Percentiles rank a stretch among this genome's conserved stretches.
Conservation (phyloP, 768 basidiomycete genomes). For the Arthromyces matolae region DNA sequence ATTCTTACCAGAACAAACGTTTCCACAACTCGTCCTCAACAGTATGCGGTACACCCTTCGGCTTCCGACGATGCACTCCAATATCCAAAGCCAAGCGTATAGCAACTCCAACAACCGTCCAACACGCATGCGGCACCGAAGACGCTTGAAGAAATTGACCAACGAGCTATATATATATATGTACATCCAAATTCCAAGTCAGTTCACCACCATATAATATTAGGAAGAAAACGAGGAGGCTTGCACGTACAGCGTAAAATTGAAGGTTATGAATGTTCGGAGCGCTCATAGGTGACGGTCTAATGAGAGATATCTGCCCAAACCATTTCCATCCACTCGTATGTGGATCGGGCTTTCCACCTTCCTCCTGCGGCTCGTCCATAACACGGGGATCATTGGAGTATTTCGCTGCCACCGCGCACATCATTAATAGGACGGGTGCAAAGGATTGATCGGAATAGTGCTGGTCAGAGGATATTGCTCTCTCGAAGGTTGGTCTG, state of each 20-base stretch:
- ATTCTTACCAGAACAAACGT: constrained; percentile 56
- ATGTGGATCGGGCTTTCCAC: constrained; percentile 24
- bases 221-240: background rate
- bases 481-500: constrained; percentile 59
- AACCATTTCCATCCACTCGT: constrained; percentile 67
- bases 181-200: too few species aligned
- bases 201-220: too few species aligned
- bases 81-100: constrained; percentile 78
- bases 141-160: constrained; percentile 53
- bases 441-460: constrained; percentile 49
- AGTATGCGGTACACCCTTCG: constrained; percentile 30
- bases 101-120: constrained; percentile 68
- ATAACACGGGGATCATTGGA: constrained; percentile 57
- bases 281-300: constrained; percentile 53
- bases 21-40: constrained; percentile 74
- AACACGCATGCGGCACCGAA: constrained; percentile 59
- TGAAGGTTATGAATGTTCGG: constrained; percentile 75
- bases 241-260: constrained; percentile 51
- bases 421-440: constrained; percentile 59
- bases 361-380: constrained; percentile 14
- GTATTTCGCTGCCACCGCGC: constrained; percentile 62
- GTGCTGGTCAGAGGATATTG: constrained; percentile 48
- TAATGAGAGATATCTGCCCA: constrained; percentile 59
- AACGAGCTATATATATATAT: constrained; percentile 38
- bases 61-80: constrained; percentile 57